Evolutionary conservation across 345 rosid genomes (phyloP).

Genomic region (Raphanus sativus): DNA sequence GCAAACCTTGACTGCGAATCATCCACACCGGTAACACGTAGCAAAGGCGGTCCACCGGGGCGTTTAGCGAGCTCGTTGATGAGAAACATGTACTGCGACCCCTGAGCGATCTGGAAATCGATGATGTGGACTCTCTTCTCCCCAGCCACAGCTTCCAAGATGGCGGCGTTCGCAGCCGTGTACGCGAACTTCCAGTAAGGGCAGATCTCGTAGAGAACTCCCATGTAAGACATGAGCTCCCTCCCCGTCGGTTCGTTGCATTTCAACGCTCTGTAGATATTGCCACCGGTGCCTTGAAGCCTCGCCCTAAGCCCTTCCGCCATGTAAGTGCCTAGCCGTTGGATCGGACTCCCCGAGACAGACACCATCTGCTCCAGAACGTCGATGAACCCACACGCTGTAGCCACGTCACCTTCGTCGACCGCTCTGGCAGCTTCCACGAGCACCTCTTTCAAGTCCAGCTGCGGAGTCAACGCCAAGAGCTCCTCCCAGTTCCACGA

Average conservation of each 20-base stretch:
- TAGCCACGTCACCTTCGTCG: constrained; percentile 44
- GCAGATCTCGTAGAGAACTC: constrained; percentile 64
- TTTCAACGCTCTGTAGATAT: constrained; percentile 76
- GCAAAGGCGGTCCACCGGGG: constrained; percentile 66
- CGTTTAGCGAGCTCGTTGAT: constrained; percentile 61
- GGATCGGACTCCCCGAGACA: constrained; percentile 76
- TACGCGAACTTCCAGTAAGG: constrained; percentile 96
- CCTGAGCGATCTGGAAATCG: constrained; percentile 89
- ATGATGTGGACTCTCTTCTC: constrained; percentile 79
- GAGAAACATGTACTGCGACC: constrained; percentile 70
- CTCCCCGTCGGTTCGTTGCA: constrained; percentile 81
- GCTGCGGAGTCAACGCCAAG: constrained; percentile 56
- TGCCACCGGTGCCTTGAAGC: constrained; percentile 80
- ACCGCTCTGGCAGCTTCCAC: constrained; percentile 63
- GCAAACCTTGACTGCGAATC: constrained; percentile 87
- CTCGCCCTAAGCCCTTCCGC: constrained; percentile 93
- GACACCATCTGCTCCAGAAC: constrained; percentile 88
- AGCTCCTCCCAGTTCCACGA: constrained; percentile 51
- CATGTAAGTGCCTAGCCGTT: constrained; percentile 84
- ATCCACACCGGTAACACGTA: constrained; percentile 86
- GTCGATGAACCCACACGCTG: constrained; percentile 59
- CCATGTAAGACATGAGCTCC: constrained; percentile 94
- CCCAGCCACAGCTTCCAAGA: constrained; percentile 59
- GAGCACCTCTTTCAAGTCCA: constrained; percentile 62
- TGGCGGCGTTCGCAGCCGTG: constrained; percentile 64